Evolutionary conservation across 2,329 filamentous ascomycete species (phyloP), one percentile per base, ranked within the genome.

Genomic region (Paecilomyces formosus): DNA sequence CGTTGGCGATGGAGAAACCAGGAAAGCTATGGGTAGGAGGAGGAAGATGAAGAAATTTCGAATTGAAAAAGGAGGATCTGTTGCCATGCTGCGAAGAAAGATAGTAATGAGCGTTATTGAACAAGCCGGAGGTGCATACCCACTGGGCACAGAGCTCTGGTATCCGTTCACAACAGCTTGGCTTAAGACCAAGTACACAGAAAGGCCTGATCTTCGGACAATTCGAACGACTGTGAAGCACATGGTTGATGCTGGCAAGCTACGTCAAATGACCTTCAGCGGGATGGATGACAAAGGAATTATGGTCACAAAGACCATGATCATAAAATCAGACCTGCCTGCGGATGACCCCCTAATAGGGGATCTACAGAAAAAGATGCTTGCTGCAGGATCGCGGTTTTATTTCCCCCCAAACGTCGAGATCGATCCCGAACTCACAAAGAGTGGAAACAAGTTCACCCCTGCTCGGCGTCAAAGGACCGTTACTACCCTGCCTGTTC

Each of bases 51-150:
- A 63, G 56, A 57, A 55, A 35, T 45, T 39, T 30, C 55, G 59
- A n/a, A 51, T 60, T 53, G 73, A 62, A 55, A 69, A 65, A 57
- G 74, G 73, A 28, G 81, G 81, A 11, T 78, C 76, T 2, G 68
- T 81, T 45, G 71, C 71, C 22, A 66, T 77, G 53, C 68, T 78
- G 45, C 76, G 81, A 30, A 76, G 73, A 56, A 78, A 77, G 18
- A 80, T 85, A 30, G 72, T 86, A 3, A 69, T 83, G 66, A 77
- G 83, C 26, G 79, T 86, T 45, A 65, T 86, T 12, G 72, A 81
- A 52, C 75, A 77, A 54, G 81, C 80, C 57, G 76, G 77, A 53
- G 85, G 85, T 7, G 79, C 81, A 2, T 85, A 81, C 56, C 82
- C 84, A 2, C 76, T 80, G 39, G 78, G 81, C 24, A 74, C 74